Evolutionary conservation across 371 early-diverging fungal genomes (phyloP).

Genomic region (Capillidium rhysosporum): DNA sequence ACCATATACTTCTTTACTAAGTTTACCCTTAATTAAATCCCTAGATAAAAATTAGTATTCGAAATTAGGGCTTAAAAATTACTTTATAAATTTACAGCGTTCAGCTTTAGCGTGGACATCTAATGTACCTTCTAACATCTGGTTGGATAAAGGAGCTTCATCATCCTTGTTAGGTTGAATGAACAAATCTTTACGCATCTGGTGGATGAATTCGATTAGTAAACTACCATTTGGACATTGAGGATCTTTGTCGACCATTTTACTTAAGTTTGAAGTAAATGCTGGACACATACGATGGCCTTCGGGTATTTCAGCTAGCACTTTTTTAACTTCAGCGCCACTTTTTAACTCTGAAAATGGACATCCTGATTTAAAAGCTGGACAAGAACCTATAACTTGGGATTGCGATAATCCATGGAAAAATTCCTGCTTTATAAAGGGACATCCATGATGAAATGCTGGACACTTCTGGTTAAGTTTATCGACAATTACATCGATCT

Average conservation of each 20-base stretch:
- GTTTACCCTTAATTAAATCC: conserved; percentile 13
- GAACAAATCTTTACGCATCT: not conserved
- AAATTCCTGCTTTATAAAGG: not conserved
- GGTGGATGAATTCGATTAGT: not conserved
- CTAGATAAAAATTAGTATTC: not conserved
- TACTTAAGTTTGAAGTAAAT: not conserved
- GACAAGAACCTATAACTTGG: not conserved
- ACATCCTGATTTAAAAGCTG: not conserved
- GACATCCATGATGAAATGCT: conserved; percentile 2
- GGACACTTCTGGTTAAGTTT: not conserved
- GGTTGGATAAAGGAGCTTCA: not conserved
- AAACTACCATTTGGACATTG: not conserved
- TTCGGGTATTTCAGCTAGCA: not conserved
- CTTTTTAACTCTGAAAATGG: not conserved
- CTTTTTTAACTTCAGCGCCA: not conserved
- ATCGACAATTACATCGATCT: too few relatives aligned
- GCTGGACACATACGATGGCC: not conserved
- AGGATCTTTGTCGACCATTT: not conserved
- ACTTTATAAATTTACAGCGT: conserved; percentile 12
- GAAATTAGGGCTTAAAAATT: not conserved
- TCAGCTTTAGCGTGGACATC: conserved; percentile 30
- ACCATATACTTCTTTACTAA: conserved; percentile 21
- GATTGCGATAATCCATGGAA: not conserved
- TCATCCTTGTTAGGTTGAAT: not conserved
- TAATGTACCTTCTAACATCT: conserved; percentile 25